Percentiles rank a stretch among this genome's conserved stretches.
Evolutionary conservation across 73 alveolate species (phyloP).

Genomic region (Paramecium bursaria): DNA sequence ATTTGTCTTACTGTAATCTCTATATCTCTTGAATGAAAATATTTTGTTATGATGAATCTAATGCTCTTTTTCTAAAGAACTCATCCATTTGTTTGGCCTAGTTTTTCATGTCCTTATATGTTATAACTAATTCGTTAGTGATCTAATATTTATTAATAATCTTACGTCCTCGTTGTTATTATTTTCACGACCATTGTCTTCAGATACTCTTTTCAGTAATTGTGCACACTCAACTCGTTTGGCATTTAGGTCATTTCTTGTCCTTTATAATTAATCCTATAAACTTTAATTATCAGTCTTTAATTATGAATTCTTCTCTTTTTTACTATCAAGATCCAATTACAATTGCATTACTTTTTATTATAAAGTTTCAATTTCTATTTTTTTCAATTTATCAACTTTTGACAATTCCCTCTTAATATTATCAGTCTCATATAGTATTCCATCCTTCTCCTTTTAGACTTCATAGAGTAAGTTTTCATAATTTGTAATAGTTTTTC

Average conservation of each 20-base stretch:
- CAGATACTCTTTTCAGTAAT: constrained; percentile 36
- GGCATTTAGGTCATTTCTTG: constrained; percentile 48
- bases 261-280: constrained; percentile 22
- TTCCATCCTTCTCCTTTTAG: constrained; percentile 38
- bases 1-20: constrained; percentile 36
- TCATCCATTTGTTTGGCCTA: constrained; percentile 41
- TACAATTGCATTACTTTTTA: not conserved
- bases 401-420: not conserved
- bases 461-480: constrained; percentile 27
- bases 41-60: constrained; percentile 29
- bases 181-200: not conserved
- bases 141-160: not conserved
- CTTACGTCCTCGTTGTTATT: constrained; percentile 18
- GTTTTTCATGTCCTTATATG: constrained; percentile 52
- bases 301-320: constrained; percentile 14
- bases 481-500: constrained; percentile 36
- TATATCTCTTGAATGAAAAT: constrained; percentile 11
- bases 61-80: constrained; percentile 43
- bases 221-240: constrained; percentile 39
- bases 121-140: constrained; percentile 15
- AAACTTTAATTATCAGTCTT: not conserved
- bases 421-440: constrained; percentile 35
- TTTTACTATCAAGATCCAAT: constrained; percentile 1
- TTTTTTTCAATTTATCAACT: constrained; percentile 16
- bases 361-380: constrained; percentile 19